Conservation (phyloP, 108 stramenopile species). For the Cylindrotheca fusiformis region DNA sequence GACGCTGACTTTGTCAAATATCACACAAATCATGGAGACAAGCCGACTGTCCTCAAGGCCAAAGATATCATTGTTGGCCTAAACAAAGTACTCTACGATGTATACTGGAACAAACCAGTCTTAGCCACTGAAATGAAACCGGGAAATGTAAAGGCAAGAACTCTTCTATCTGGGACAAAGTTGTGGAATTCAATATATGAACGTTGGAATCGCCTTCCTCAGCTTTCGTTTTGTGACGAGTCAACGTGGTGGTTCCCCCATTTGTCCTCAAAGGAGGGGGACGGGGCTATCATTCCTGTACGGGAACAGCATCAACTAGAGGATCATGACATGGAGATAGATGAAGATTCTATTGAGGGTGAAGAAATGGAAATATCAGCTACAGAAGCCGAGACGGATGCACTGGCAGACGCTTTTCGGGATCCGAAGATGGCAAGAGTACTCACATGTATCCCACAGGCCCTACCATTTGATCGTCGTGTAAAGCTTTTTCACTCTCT, state of each 20-base stretch:
- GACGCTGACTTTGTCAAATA: conserved; percentile 72
- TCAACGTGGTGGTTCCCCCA: conserved; percentile 75
- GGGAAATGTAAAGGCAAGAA: conserved; percentile 32
- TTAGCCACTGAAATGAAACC: conserved; percentile 37
- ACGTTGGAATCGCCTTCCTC: conserved; percentile 80
- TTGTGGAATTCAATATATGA: conserved; percentile 82
- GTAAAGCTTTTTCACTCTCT: conserved; percentile 75
- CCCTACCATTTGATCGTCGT: conserved; percentile 78
- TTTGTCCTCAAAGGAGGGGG: conserved; percentile 45
- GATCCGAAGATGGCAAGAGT: conserved; percentile 87
- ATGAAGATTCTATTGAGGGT: conserved; percentile 22
- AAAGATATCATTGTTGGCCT: conserved; percentile 45
- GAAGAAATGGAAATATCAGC: conserved; percentile 15
- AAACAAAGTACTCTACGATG: conserved; percentile 42
- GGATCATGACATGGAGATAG: conserved; percentile 16
- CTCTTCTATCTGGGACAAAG: conserved; percentile 77
- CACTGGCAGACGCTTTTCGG: conserved; percentile 65
- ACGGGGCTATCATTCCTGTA: conserved; percentile 40
- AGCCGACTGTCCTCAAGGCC: conserved; percentile 32
- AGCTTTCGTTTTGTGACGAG: conserved; percentile 69
- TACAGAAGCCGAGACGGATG: conserved; percentile 56
- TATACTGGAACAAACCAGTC: conserved; percentile 78
- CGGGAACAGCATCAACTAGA: conserved; percentile 20
- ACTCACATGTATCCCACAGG: conserved; percentile 79
- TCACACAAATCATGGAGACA: conserved; percentile 17